phyloP scores from a whole-genome alignment of 2,329 filamentous ascomycete genomes.

The Claviceps africana region DNA sequence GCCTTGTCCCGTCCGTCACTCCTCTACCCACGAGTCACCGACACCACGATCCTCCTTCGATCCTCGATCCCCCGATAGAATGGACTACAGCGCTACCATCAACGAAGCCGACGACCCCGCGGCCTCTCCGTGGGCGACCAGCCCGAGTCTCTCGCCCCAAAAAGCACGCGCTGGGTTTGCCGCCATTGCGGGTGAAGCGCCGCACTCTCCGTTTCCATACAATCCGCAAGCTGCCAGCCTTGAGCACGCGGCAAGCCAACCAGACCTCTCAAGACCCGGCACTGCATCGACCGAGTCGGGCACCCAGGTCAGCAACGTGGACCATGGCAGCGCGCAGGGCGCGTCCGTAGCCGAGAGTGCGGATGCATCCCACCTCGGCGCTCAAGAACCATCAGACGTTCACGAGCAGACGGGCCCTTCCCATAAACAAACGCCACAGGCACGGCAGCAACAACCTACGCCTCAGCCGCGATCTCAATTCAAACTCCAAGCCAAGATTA shows the following conservation, averaged over 20 bases:
- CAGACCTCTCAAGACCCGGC: constrained; percentile 30
- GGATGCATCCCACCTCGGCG: constrained; percentile 7
- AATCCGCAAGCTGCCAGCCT: constrained; percentile 28
- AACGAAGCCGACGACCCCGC: constrained; percentile 38
- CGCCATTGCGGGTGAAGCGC: constrained; percentile 24
- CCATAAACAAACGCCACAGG: constrained; percentile 16
- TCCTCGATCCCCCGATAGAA: constrained; percentile 14
- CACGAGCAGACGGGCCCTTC: constrained; percentile 8
- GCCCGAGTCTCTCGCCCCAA: constrained; percentile 36
- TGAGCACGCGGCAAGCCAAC: constrained; percentile 21
- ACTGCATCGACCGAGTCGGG: constrained; percentile 32
- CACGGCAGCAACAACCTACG: constrained; percentile 38
- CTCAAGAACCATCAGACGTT: constrained; percentile 7
- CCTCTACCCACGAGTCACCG: not conserved
- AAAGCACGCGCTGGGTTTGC: constrained; percentile 31
- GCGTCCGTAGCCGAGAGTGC: constrained; percentile 5
- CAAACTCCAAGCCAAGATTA: constrained; percentile 89
- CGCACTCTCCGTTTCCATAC: constrained; percentile 30
- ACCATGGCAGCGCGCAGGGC: constrained; percentile 18
- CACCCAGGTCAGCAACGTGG: constrained; percentile 24
- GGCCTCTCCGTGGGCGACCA: constrained; percentile 42
- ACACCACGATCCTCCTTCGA: not conserved
- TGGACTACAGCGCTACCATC: constrained; percentile 47
- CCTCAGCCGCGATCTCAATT: constrained; percentile 51
- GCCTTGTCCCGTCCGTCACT: not conserved